A percentile compares a stretch with the other conserved stretches of the same genome.
Evolutionary conservation across 192 early-diverging fungal species (phyloP).

Genomic region (Backusella macrospora): DNA sequence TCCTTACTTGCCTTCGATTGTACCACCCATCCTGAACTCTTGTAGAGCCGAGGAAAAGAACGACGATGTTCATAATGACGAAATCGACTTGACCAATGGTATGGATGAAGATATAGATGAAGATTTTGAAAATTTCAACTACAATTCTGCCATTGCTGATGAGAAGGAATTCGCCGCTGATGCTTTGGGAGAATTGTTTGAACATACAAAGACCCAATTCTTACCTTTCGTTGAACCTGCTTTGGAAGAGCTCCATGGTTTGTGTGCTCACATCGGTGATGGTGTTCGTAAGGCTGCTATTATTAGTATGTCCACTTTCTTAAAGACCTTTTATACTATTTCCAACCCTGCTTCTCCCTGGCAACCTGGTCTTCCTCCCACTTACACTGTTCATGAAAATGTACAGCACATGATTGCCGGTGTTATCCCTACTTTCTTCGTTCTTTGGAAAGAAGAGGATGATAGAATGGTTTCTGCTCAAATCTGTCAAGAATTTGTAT

Average conservation of each 20-base stretch:
- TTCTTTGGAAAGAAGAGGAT: slow-evolving; percentile 80
- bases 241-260: slow-evolving; percentile 62
- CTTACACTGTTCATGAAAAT: slow-evolving; percentile 73
- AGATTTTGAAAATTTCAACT: slow-evolving; percentile 58
- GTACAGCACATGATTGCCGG: slow-evolving; percentile 69
- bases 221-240: slow-evolving; percentile 81
- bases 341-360: slow-evolving; percentile 62
- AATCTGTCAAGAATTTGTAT: slow-evolving; percentile 71
- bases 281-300: slow-evolving; percentile 78
- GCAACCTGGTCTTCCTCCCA: slow-evolving; percentile 69
- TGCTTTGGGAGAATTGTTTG: slow-evolving; percentile 85
- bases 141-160: slow-evolving; percentile 81
- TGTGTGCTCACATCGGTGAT: slow-evolving; percentile 78
- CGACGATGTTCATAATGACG: slow-evolving; percentile 32
- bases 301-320: slow-evolving; percentile 70
- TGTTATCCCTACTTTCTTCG: slow-evolving; percentile 69
- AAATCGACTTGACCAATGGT: slow-evolving; percentile 43
- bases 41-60: slow-evolving; percentile 76
- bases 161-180: slow-evolving; percentile 93
- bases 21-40: slow-evolving; percentile 78
- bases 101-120: slow-evolving; percentile 58
- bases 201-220: slow-evolving; percentile 69
- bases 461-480: slow-evolving; percentile 81
- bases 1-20: slow-evolving; percentile 72
- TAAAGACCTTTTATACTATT: slow-evolving; percentile 78